Evolutionary conservation across 495 filamentous ascomycete genomes (phyloP), one percentile per base, ranked within the genome.

Genomic region (Trichoderma gamsii): DNA sequence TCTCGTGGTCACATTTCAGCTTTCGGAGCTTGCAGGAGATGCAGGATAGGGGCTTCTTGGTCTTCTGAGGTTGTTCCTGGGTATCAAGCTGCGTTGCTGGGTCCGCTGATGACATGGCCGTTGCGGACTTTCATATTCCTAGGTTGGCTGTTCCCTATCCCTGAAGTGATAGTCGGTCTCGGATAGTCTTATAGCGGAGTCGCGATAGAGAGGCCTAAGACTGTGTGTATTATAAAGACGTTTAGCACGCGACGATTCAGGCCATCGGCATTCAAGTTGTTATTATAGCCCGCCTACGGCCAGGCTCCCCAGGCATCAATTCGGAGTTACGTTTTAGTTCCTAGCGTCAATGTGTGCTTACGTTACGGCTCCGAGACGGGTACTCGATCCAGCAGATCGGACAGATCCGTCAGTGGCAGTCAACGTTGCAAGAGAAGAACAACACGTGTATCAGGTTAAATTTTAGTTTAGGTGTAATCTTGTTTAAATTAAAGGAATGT

Each of bases 1-100:
- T 84, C 44, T 75, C 80, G 23, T 86, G 84, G 75, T 91, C 89
- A 71, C 89, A 91, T 77, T 82, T 81, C 65, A 89, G 84, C 70
- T 89, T 87, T 68, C 87, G 84, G 69, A 82, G 78, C 63, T 86
- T 85, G 70, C 86, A 87, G 49, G 76, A 75, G 41, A 87, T 77
- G 73, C 85, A 87, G 35, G 85, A 83, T 67, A 87, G 71, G 9
- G 82, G 77, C 41, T 77, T 74, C 29, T 66, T n/a, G 35, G 44
- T 27, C 49, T 56, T 41, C 29, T 23, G 12, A 61, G 9, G 23
- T 3, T 18, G 8, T 18, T 61, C 16, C 25, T 9, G 25, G 13
- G 56, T 8, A 13, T 27, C 3, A 15, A 3, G 56, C 11, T 61
- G 56, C n/a, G 25, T 32, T 61, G 23, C 12, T 15, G 16, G 8